These are phyloP conservation scores for Sporothrix brasiliensis DNA, from an alignment of 2,329 filamentous ascomycete genomes.

Conservation along the genomic window DNA sequence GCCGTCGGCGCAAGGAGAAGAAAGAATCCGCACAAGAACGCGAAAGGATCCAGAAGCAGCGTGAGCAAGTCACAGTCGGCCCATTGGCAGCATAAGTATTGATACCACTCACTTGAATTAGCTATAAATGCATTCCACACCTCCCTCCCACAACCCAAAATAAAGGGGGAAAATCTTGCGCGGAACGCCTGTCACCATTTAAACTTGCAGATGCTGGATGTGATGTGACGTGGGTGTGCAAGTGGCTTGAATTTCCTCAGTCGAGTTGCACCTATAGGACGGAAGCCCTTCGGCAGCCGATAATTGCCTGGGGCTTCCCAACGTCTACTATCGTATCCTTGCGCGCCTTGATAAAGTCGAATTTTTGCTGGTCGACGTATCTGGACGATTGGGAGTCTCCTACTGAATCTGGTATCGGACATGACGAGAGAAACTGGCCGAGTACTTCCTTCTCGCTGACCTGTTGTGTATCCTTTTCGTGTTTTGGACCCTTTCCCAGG, in stretches of 20 bases:
- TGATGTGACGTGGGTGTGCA: background rate
- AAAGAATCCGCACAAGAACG: conserved; percentile 46
- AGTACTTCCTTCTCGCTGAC: background rate
- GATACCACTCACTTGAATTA: background rate
- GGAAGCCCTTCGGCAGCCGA: background rate
- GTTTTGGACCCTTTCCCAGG: background rate
- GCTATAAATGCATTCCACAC: background rate
- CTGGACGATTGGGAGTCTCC: background rate
- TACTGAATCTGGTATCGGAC: background rate
- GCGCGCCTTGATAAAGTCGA: background rate
- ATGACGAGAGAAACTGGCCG: background rate
- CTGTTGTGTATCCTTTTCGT: background rate
- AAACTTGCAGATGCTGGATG: background rate
- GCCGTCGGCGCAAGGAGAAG: conserved; percentile 55
- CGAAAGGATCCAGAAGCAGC: conserved; percentile 46
- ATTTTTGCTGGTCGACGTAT: background rate
- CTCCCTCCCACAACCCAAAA: background rate
- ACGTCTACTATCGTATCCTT: background rate
- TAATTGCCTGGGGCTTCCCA: background rate
- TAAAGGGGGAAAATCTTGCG: background rate
- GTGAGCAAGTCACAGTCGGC: conserved; percentile 60
- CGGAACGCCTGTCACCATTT: background rate
- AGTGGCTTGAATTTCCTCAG: no score
- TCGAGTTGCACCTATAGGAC: background rate
- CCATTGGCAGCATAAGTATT: conserved; percentile 45